Evolutionary conservation across 2,329 filamentous ascomycete species (phyloP).

Genomic region (Botrytis fabae): DNA sequence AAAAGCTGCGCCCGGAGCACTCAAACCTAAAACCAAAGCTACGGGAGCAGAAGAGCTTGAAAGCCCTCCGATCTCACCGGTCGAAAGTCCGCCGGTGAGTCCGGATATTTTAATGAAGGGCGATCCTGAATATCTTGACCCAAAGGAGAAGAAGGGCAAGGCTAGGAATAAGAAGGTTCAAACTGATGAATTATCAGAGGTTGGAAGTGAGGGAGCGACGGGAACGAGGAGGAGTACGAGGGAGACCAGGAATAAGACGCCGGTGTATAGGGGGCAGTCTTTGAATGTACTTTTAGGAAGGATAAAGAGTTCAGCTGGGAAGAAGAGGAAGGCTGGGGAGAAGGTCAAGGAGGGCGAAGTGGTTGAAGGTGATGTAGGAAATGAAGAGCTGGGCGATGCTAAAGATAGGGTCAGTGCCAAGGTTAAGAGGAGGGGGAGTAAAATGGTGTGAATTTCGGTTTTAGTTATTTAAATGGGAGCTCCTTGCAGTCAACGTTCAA

Average conservation of each 20-base stretch:
- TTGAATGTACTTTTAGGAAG: not conserved
- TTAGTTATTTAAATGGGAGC: not conserved
- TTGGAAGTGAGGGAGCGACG: not conserved
- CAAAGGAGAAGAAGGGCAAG: not conserved
- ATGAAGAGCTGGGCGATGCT: not conserved
- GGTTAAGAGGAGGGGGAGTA: not conserved
- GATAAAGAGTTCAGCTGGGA: not conserved
- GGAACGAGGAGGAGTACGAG: slow-evolving; percentile 13
- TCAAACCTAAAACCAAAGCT: not conserved
- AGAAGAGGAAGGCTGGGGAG: slow-evolving; percentile 13
- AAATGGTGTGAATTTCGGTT: not conserved
- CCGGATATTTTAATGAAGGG: not conserved
- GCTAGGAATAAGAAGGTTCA: not conserved
- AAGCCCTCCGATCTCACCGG: not conserved
- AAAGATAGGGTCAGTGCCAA: not conserved
- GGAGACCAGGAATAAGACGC: slow-evolving; percentile 2
- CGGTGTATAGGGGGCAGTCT: not conserved
- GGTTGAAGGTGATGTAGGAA: not conserved
- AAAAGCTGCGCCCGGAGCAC: not conserved
- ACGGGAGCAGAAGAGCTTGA: not conserved
- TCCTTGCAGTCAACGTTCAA: not conserved
- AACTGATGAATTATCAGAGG: not conserved
- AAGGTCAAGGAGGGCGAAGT: no score
- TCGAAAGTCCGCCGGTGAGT: not conserved
- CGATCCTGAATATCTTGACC: not conserved